Conservation (phyloP, 2,329 filamentous ascomycete genomes). For the Calonectria honghensis region DNA sequence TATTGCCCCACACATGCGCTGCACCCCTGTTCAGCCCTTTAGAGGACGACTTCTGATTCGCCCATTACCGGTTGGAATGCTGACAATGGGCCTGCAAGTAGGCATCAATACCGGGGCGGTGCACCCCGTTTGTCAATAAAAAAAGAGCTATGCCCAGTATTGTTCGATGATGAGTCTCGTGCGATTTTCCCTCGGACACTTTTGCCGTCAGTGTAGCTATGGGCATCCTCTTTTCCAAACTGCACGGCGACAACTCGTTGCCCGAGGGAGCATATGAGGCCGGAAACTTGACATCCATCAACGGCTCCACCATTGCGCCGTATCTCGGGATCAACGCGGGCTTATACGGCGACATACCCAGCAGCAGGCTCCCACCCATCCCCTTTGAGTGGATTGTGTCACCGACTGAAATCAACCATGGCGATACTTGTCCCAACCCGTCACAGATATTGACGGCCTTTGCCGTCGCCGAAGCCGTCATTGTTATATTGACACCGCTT, state of each 20-base stretch:
- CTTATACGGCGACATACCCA: constrained; percentile 37
- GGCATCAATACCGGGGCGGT: background rate
- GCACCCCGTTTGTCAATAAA: background rate
- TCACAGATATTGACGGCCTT: constrained; percentile 46
- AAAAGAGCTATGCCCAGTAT: background rate
- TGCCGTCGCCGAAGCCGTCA: constrained; percentile 48
- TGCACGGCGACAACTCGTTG: constrained; percentile 34
- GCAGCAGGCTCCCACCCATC: constrained; percentile 43
- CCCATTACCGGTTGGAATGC: background rate
- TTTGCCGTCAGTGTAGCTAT: constrained; percentile 15
- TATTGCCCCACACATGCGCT: constrained; percentile 24
- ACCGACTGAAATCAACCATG: constrained; percentile 35
- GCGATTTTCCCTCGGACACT: background rate
- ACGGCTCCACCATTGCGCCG: constrained; percentile 45
- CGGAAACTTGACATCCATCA: constrained; percentile 28
- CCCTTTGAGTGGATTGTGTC: constrained; percentile 53
- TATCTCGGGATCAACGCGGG: constrained; percentile 50
- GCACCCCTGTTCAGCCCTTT: constrained; percentile 13
- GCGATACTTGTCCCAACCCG: constrained; percentile 40
- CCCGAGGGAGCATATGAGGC: constrained; percentile 36
- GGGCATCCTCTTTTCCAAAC: constrained; percentile 46
- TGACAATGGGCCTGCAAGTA: no score
- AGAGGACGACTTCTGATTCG: constrained; percentile 22
- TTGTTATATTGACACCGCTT: constrained; percentile 39
- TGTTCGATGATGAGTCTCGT: background rate